A percentile compares a stretch with the other conserved stretches of the same genome.
Conservation (phyloP, 1,284 basidiomycete genomes). For the Baeospora myosura region DNA sequence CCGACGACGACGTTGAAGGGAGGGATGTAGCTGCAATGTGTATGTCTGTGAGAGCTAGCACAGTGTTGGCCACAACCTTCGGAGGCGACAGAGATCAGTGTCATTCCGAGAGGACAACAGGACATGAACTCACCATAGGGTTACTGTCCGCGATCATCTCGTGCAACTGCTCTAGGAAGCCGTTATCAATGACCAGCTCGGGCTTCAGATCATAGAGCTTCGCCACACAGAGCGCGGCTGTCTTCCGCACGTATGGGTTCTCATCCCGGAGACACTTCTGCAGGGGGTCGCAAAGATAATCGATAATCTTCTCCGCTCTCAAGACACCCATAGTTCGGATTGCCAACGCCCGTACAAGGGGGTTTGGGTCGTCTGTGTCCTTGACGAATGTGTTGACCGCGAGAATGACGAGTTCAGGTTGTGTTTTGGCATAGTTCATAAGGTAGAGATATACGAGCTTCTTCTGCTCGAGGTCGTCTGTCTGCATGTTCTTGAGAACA, state of each 20-base stretch:
- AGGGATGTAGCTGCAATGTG: constrained; percentile 60
- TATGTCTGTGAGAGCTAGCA: constrained; percentile 91
- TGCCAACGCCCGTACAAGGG: constrained; percentile 90
- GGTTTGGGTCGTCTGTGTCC: constrained; percentile 94
- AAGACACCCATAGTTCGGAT: constrained; percentile 98
- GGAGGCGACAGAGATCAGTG: constrained; percentile 7
- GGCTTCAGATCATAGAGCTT: constrained; percentile 97
- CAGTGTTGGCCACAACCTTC: constrained; percentile 96
- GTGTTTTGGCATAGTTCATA: constrained; percentile 98
- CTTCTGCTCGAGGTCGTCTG: constrained; percentile 91
- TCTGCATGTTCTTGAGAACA: constrained; percentile 98
- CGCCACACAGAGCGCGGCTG: constrained; percentile 91
- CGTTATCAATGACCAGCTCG: constrained; percentile 90
- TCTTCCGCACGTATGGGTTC: constrained; percentile 97
- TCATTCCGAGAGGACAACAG: background rate
- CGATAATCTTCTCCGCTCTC: constrained; percentile 97
- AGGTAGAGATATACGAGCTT: constrained; percentile 97
- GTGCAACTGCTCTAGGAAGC: constrained; percentile 84
- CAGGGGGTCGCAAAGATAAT: constrained; percentile 92
- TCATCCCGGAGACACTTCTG: constrained; percentile 89
- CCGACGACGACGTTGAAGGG: constrained; percentile 46
- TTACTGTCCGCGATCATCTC: constrained; percentile 94
- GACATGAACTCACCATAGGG: constrained; percentile 78
- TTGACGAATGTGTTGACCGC: constrained; percentile 99
- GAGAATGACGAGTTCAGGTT: constrained; percentile 94